These are phyloP conservation scores for Russula sp. DNA, from an alignment of 768 basidiomycete species.

Conservation along the genomic window DNA sequence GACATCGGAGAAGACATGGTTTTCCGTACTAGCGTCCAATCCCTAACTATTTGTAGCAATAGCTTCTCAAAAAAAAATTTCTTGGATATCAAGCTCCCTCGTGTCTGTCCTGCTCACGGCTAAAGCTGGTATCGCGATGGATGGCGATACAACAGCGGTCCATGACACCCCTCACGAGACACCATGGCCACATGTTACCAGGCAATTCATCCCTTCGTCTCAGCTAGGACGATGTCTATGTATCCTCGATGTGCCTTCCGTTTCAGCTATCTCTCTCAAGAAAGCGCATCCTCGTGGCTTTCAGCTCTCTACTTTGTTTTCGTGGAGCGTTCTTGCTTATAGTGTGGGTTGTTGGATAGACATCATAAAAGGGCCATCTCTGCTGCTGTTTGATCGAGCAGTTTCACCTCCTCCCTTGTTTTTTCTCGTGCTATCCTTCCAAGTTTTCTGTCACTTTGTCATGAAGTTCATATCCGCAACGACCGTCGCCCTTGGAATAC, in stretches of 20 bases:
- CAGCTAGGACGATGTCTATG: neutral
- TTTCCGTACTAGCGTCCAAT: neutral
- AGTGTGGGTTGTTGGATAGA: neutral
- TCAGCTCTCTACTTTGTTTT: neutral
- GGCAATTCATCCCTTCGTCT: neutral
- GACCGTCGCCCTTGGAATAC: neutral
- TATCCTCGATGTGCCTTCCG: neutral
- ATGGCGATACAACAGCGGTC: neutral
- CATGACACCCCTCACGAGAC: neutral
- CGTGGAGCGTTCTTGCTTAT: neutral
- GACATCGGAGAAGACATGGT: neutral
- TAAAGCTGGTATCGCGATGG: neutral
- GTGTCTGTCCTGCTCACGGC: neutral
- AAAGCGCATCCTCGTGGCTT: neutral
- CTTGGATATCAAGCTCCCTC: neutral
- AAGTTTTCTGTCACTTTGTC: neutral
- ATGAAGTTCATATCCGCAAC: conserved; percentile 8
- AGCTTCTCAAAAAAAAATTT: neutral
- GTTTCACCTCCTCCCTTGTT: too few species aligned
- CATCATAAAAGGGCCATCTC: conserved; percentile 12
- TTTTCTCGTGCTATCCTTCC: neutral
- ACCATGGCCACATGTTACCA: neutral
- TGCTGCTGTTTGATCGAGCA: too few species aligned
- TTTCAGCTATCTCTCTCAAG: neutral
- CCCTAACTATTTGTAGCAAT: neutral